These are phyloP conservation scores for Harrya chromipes DNA, from an alignment of 768 basidiomycete genomes.

Conservation along the genomic window DNA sequence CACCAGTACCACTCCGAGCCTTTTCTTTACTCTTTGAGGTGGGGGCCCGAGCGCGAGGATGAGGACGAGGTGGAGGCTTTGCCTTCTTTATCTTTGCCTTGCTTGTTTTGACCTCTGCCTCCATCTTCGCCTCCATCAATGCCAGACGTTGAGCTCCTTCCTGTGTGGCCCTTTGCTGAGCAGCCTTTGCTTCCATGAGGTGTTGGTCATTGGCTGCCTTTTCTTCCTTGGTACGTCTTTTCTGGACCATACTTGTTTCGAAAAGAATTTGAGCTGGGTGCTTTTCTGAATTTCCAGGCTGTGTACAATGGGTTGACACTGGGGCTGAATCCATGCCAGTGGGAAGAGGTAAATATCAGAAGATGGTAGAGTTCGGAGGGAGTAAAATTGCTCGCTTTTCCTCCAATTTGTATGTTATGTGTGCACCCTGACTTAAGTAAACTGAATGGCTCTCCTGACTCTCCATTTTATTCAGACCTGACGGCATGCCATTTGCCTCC, in stretches of 20 bases:
- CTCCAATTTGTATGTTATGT: too few species aligned
- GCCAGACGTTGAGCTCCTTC: background rate
- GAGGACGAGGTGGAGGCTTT: too few species aligned
- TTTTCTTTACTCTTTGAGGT: too few species aligned
- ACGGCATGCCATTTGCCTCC: too few species aligned
- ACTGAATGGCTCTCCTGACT: too few species aligned
- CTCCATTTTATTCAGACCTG: too few species aligned
- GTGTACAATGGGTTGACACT: too few species aligned
- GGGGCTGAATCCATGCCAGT: background rate
- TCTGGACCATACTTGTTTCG: background rate
- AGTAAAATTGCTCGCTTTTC: too few species aligned
- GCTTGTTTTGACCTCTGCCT: background rate
- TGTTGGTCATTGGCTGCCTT: slow-evolving; percentile 6
- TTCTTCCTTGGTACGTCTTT: slow-evolving; percentile 6
- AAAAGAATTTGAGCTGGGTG: slow-evolving; percentile 6
- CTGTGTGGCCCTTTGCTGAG: background rate
- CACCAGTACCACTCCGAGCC: too few species aligned
- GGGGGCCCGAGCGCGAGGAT: too few species aligned
- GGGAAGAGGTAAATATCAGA: background rate
- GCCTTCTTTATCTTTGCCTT: background rate
- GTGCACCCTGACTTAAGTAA: too few species aligned
- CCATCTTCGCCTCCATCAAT: slow-evolving; percentile 1
- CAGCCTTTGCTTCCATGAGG: background rate
- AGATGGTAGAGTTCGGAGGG: too few species aligned
- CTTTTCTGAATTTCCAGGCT: background rate